Percentiles rank a stretch among this genome's conserved stretches.
phyloP scores from a whole-genome alignment of 805 yeast species.

The Zygoascus biomembranicola region DNA sequence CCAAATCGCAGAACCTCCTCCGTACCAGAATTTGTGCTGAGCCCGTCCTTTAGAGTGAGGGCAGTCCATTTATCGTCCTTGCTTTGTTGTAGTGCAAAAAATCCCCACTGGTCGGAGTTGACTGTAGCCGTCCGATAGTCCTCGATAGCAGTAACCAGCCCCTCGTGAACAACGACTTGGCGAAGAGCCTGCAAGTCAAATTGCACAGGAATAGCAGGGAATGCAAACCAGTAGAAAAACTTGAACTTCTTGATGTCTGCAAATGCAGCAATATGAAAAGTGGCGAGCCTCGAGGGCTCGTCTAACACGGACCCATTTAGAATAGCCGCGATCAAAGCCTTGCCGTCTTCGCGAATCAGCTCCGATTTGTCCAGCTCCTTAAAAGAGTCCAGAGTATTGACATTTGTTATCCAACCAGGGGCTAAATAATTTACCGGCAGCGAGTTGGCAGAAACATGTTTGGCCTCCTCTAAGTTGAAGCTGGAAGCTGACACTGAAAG shows the following conservation, averaged over 20 bases:
- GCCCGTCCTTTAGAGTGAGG: slow-evolving; percentile 14
- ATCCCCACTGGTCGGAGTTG: slow-evolving; percentile 21
- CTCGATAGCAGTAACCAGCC: slow-evolving; percentile 3
- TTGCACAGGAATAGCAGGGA: slow-evolving; percentile 52
- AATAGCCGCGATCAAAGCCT: slow-evolving; percentile 24
- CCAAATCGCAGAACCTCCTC: slow-evolving; percentile 24
- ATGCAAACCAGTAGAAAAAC: slow-evolving; percentile 84
- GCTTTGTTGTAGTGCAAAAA: slow-evolving; percentile 21
- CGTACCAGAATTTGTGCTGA: slow-evolving; percentile 11
- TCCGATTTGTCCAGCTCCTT: slow-evolving; percentile 55
- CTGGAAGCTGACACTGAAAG: slow-evolving; percentile 19
- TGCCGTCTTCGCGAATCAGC: slow-evolving; percentile 40
- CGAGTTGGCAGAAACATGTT: neutral
- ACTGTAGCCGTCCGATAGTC: slow-evolving; percentile 9
- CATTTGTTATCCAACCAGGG: slow-evolving; percentile 45
- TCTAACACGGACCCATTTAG: slow-evolving; percentile 28
- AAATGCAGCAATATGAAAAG: slow-evolving; percentile 53
- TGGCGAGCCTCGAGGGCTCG: slow-evolving; percentile 35
- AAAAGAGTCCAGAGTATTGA: slow-evolving; percentile 83
- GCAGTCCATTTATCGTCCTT: slow-evolving; percentile 9
- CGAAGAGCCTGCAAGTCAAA: slow-evolving; percentile 33
- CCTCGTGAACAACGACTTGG: neutral
- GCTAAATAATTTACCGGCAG: slow-evolving; percentile 21
- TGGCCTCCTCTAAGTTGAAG: slow-evolving; percentile 19
- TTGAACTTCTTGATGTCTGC: slow-evolving; percentile 85